These are phyloP conservation scores for Chaetomiaceae sp. DNA, from an alignment of 2,329 filamentous ascomycete genomes.

Conservation along the genomic window DNA sequence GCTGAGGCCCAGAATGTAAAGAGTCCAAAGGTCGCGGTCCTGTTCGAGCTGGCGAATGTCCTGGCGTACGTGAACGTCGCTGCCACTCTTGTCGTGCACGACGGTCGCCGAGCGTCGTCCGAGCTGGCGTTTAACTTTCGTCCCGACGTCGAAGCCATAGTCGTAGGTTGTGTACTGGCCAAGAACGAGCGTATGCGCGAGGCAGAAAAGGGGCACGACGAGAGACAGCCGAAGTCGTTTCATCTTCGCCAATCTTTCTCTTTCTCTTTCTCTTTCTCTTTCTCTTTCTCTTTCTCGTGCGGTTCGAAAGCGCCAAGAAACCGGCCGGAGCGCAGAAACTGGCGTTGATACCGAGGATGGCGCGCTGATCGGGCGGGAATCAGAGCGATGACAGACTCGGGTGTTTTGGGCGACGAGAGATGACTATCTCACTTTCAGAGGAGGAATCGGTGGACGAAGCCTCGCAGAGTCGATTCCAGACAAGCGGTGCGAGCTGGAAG, in stretches of 20 bases:
- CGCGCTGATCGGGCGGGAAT: no score
- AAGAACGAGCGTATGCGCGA: slow-evolving; percentile 12
- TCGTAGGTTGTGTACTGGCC: slow-evolving; percentile 36
- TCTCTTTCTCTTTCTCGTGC: no score
- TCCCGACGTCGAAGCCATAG: slow-evolving; percentile 43
- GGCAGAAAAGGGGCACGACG: neutral
- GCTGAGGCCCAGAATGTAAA: slow-evolving; percentile 69
- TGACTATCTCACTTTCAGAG: no score
- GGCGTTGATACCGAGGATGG: no score
- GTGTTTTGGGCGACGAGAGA: no score
- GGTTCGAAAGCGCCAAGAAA: no score
- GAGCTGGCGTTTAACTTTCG: slow-evolving; percentile 36
- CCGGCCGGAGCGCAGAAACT: no score
- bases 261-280: no score
- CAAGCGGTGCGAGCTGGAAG: no score
- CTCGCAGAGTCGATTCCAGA: no score
- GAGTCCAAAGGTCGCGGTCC: slow-evolving; percentile 62
- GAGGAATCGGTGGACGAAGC: no score
- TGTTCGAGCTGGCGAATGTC: slow-evolving; percentile 63
- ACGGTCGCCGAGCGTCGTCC: slow-evolving; percentile 33
- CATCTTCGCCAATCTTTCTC: slow-evolving; percentile 7
- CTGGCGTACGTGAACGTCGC: slow-evolving; percentile 43
- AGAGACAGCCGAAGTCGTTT: slow-evolving; percentile 12
- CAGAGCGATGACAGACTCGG: no score
- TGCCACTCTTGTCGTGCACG: slow-evolving; percentile 35